Evolutionary conservation across 495 filamentous ascomycete species (phyloP), one percentile per base, ranked within the genome.

Genomic region (Staphylotrichum tortipilum): DNA sequence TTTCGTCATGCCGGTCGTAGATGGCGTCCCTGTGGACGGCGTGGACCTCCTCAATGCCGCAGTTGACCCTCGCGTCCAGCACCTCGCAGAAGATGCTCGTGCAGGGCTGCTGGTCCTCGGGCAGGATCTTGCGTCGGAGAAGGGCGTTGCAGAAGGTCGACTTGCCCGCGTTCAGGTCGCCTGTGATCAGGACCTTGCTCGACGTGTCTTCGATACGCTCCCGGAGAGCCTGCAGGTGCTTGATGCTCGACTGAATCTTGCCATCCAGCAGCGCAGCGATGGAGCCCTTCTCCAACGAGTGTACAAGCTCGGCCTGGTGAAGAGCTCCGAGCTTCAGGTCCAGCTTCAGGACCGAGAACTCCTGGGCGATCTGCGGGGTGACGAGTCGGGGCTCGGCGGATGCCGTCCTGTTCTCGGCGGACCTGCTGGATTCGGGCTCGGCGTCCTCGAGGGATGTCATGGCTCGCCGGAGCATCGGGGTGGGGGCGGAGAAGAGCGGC

Each of bases 11-110:
- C 33, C 90, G 82, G 61, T 91, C 81, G 64, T 98, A 98, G 28
- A 72, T 61, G 10, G 68, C 59, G 44, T 91, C 81, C 60, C 82
- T 89, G 63, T 89, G 89, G 8, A 98, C 83, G 3, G 92, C 92
- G 62, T 98, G 92, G 9, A 96, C 90, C 64, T 98, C 92, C 65
- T 98, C 92, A 11, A 95, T 58, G 4, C 88, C 86, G 37, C 78
- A 80, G 56, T 98, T 98, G 59, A 95, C 89, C 48, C 88, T 76
- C 17, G 86, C 84, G 68, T 97, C 89, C 35, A 98, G 72, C 3
- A 98, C 92, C 64, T 98, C 92, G 62, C 94, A 97, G 70, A 98
- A 98, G 47, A 97, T 94, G 65, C 86, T 92, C 5, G 92, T 98
- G 69, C 94, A 97, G n/a, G 92, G 92, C 59, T 95, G 92, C 63